Conservation (phyloP, 768 basidiomycete species). For the Steccherinum ochraceum region DNA sequence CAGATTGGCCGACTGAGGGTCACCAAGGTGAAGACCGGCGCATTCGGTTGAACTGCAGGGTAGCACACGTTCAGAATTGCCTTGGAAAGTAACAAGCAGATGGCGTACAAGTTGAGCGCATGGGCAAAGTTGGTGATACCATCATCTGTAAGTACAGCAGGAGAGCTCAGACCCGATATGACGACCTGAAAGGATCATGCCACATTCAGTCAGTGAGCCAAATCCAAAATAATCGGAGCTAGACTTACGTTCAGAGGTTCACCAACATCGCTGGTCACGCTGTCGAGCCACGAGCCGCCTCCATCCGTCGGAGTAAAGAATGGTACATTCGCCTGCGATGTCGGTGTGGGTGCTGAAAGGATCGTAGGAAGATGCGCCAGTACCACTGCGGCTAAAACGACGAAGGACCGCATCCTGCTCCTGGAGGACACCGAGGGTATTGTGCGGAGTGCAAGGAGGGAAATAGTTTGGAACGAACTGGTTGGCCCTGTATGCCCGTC, state of each 20-base stretch:
- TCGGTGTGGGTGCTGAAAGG: not conserved
- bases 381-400: too few species aligned
- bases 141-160: slow-evolving; percentile 43
- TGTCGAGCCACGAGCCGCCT: slow-evolving; percentile 37
- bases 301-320: slow-evolving; percentile 27
- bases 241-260: slow-evolving; percentile 38
- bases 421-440: too few species aligned
- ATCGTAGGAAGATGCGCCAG: too few species aligned
- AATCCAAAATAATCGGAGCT: not conserved
- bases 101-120: slow-evolving; percentile 53
- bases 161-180: slow-evolving; percentile 56
- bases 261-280: slow-evolving; percentile 30
- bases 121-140: slow-evolving; percentile 54
- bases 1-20: slow-evolving; percentile 33
- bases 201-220: not conserved
- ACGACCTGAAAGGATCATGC: slow-evolving; percentile 39
- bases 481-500: too few species aligned
- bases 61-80: not conserved
- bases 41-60: slow-evolving; percentile 27
- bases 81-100: not conserved
- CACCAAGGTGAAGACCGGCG: slow-evolving; percentile 27
- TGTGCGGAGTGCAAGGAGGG: too few species aligned
- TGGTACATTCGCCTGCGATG: slow-evolving; percentile 5
- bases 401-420: too few species aligned
- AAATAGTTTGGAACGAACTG: too few species aligned